Evolutionary conservation across 2,329 filamentous ascomycete species (phyloP), one percentile per base, ranked within the genome.

Genomic region (Aspergillus sp.): DNA sequence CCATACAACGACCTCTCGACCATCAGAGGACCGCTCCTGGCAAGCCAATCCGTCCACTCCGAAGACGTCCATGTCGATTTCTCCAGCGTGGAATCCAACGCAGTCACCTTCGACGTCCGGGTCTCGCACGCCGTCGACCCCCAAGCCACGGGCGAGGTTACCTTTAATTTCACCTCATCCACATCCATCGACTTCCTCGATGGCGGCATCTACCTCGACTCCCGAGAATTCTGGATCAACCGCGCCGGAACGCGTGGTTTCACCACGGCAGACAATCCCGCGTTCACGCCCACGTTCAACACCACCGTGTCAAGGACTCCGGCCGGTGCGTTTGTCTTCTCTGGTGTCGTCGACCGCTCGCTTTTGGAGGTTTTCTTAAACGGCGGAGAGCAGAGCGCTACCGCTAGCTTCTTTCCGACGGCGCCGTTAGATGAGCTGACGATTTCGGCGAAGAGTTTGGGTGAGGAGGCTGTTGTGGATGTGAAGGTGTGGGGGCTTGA

Each of bases 321-420:
- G 13, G 35, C 37, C 8, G 59, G 56, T 8, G 45, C 45, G 1
- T 66, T 61, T 52, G 42, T 45, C 36, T 50, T 75, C 20, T 63
- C 65, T 30, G 66, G 66, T 1, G 58, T 76, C 3, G 57, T 75
- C 3, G 74, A 78, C 45, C 57, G 69, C 5, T 67, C 61, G 8
- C 66, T 77, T 14, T 53, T 74, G 5, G 73, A 77, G 47, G 52
- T 75, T 2, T 75, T 74, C 41, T 35, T 75, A 17, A 67, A 73
- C 35, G 63, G 63, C 1, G 72, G 71, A 0, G 56, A 68, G 33
- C 62, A 66, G 31, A 61, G 58, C 20, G 72, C 54, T 0, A 75
- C 71, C 2, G 60, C 65, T 27, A 60, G 64, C 0, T 74, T 74
- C 44, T 76, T 66, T 47, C 65, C 72, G 0, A 55, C 57, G 2